Base-by-base conservation (phyloP, 2,329 filamentous ascomycete genomes). In the Venturia aucupariae region DNA sequence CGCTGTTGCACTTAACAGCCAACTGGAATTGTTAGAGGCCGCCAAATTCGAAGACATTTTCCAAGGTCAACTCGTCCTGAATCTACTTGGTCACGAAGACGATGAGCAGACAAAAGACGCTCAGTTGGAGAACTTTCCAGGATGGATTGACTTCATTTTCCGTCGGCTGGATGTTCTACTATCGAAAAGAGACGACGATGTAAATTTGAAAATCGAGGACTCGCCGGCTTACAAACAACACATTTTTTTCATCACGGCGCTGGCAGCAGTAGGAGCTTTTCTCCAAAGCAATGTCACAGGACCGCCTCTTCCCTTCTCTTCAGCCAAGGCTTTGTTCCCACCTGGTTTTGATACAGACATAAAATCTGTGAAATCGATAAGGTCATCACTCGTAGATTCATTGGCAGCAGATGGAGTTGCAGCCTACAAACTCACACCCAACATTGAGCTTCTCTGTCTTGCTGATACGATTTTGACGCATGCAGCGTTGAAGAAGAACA, bases 241-340 rank as follows among this genome's bases (percentile, higher is more conserved):
- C 64, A 67, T 78, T 2, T 73, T 77, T 57, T 77, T 85, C 63
- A 77, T 84, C 55, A 78, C 89, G 41, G 90, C 86, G 11, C 77
- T 90, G 60, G 86, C 88, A 1, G 84, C 88, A 1, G 80, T 96
- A 13, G 83, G 90, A 71, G 84, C 87, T 13, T 97, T 96, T 72
- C 76, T 96, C 19, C 92, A 97, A 74, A 86, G 86, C 0, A 96
- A 91, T 72, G 89, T 95, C 63, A 96, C 92, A 3, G 92, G 92
- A 0, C 92, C 92, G 0, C 87, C 91, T 0, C 78, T 96, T n/a
- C 77, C 80, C 0, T 87, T 86, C 71, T 75, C 75, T 30, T 75
- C 82, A 2, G 76, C 81, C 3, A 75, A 81, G 15, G 67, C 77
- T 1, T 67, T 87, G 6, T 70, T 88, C 4, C 80, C 82, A 1